A percentile compares a stretch with the other conserved stretches of the same genome.
Conservation (phyloP, 2,329 filamentous ascomycete species). For the Epichloe coenophiala region DNA sequence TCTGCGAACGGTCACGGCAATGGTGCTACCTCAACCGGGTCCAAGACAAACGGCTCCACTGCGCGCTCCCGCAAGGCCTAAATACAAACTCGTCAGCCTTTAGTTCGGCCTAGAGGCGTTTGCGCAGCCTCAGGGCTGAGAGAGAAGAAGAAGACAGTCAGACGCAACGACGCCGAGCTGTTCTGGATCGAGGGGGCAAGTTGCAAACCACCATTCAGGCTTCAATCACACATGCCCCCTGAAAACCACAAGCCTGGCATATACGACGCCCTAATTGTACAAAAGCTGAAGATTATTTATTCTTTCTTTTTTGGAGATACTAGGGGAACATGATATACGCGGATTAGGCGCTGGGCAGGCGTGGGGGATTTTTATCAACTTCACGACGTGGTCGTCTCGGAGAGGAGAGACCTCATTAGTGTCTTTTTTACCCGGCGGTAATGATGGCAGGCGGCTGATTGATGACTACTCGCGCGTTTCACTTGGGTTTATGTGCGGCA, state of each 20-base stretch:
- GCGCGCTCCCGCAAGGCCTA: conserved; percentile 58
- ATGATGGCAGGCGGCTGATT: conserved; percentile 18
- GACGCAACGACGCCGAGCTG: neutral
- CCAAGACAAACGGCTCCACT: conserved; percentile 44
- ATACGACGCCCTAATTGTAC: neutral
- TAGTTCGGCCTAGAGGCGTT: neutral
- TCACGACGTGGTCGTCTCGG: conserved; percentile 5
- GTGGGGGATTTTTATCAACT: neutral
- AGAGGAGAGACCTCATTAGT: conserved; percentile 10
- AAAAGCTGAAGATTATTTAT: conserved; percentile 1
- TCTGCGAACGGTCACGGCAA: conserved; percentile 38
- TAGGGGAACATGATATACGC: conserved; percentile 1
- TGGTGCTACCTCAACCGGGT: conserved; percentile 38
- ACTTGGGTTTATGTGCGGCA: conserved; percentile 6
- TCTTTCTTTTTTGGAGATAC: conserved; percentile 1
- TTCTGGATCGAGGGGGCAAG: neutral
- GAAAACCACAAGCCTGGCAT: neutral
- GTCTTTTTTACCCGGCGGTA: conserved; percentile 15
- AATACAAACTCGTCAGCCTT: neutral
- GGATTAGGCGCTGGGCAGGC: neutral
- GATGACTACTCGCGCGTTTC: conserved; percentile 14
- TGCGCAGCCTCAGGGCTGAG: neutral
- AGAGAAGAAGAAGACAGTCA: neutral
- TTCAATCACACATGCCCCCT: neutral
- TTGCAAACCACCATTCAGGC: neutral